Evolutionary conservation across 495 filamentous ascomycete genomes (phyloP).

Genomic region (Podospora comata): DNA sequence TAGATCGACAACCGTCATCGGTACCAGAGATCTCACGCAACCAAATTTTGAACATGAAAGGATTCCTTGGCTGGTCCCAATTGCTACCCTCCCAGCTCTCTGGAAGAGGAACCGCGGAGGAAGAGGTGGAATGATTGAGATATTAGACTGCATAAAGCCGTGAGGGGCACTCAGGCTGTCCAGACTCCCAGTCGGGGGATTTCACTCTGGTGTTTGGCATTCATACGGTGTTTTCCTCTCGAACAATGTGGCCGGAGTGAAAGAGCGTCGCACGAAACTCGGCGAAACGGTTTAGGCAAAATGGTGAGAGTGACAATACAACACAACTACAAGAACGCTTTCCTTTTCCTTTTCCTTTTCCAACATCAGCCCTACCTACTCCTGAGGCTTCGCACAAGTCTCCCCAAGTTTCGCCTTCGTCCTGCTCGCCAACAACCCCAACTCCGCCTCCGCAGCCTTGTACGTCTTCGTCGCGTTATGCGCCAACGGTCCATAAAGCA

Average conservation of each 20-base stretch:
- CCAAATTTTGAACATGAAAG: background rate
- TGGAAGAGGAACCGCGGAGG: background rate
- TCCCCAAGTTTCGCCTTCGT: conserved; percentile 2
- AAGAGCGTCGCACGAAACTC: no score
- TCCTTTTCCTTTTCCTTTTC: background rate
- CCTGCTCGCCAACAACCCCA: conserved; percentile 8
- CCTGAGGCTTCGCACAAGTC: background rate
- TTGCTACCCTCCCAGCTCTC: background rate
- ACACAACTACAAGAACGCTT: no score
- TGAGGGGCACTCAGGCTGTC: background rate
- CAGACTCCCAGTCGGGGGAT: background rate
- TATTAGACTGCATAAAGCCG: background rate
- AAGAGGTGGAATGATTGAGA: background rate
- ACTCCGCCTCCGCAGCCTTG: conserved; percentile 10
- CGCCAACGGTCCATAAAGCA: conserved; percentile 30
- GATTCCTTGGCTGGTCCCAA: background rate
- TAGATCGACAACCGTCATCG: background rate
- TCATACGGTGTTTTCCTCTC: no score
- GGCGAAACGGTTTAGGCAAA: no score
- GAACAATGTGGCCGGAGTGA: no score
- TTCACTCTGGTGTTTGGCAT: background rate
- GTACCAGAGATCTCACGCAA: background rate
- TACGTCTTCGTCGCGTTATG: conserved; percentile 11
- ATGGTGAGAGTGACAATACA: no score
- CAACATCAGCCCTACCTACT: background rate